phyloP scores from a whole-genome alignment of 768 basidiomycete species.

The Lactifluus hygrophoroides region DNA sequence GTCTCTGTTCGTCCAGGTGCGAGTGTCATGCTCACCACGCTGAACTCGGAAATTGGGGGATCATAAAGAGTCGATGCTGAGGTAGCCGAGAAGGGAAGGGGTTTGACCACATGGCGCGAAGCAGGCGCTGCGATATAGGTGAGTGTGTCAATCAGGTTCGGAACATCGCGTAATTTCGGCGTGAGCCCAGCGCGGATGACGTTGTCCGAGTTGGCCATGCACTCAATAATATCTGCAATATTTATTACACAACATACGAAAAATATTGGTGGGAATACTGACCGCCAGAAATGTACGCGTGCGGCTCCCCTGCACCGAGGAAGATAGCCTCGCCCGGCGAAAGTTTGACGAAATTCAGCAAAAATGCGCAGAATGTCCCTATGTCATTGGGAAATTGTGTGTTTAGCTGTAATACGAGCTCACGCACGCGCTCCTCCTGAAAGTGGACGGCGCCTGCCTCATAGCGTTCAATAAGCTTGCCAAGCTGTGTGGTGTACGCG shows the following conservation, averaged over 20 bases:
- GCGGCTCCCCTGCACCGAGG: conserved; percentile 92
- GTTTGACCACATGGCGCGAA: conserved; percentile 59
- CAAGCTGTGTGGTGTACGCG: conserved; percentile 46
- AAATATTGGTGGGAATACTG: conserved; percentile 21
- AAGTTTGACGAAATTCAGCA: conserved; percentile 80
- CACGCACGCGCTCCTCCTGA: conserved; percentile 40
- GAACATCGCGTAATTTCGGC: conserved; percentile 90
- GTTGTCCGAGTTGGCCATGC: conserved; percentile 99
- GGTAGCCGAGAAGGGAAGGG: conserved; percentile 36
- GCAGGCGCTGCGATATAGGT: conserved; percentile 74
- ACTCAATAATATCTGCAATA: conserved; percentile 85
- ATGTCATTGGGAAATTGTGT: conserved; percentile 86
- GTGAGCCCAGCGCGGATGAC: conserved; percentile 98
- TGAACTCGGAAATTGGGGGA: conserved; percentile 91
- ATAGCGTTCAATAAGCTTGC: conserved; percentile 55
- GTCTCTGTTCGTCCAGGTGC: conserved; percentile 35
- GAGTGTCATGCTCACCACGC: conserved; percentile 62
- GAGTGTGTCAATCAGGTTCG: conserved; percentile 78
- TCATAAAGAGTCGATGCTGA: conserved; percentile 56
- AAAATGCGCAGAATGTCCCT: conserved; percentile 84
- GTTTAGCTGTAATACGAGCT: conserved; percentile 55
- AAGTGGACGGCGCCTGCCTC: conserved; percentile 31
- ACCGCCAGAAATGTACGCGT: conserved; percentile 95
- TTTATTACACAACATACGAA: background rate
- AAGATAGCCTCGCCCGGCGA: conserved; percentile 86